phyloP scores from a whole-genome alignment of 306 rosid species.

The Lathyrus sativus region DNA sequence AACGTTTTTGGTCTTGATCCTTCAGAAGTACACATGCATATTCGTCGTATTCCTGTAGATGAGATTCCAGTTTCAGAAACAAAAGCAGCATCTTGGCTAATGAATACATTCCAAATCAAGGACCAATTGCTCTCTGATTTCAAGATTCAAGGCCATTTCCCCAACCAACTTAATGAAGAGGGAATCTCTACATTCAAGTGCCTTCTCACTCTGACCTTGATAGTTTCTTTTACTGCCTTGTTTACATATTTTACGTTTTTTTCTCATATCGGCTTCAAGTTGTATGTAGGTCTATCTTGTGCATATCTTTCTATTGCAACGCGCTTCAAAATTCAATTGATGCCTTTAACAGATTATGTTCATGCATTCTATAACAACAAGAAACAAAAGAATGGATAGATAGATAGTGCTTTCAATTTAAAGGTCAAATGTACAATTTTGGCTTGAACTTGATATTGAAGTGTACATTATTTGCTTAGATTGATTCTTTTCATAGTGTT shows the following conservation, averaged over 20 bases:
- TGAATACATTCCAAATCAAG: slow-evolving; percentile 54
- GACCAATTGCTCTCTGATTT: slow-evolving; percentile 64
- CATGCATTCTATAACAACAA: slow-evolving; percentile 49
- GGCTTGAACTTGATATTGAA: slow-evolving; percentile 34
- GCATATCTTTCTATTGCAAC: slow-evolving; percentile 78
- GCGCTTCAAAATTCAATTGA: slow-evolving; percentile 51
- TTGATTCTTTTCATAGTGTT: slow-evolving; percentile 9
- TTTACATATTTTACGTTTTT: slow-evolving; percentile 64
- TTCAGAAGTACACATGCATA: slow-evolving; percentile 88
- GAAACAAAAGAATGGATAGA: slow-evolving; percentile 43
- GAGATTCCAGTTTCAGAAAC: slow-evolving; percentile 65
- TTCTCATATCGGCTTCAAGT: slow-evolving; percentile 70
- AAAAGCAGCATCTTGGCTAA: slow-evolving; percentile 71
- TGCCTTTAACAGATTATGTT: slow-evolving; percentile 53
- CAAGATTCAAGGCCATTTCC: slow-evolving; percentile 66
- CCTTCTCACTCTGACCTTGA: slow-evolving; percentile 47
- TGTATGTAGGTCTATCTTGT: slow-evolving; percentile 73
- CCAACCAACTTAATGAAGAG: slow-evolving; percentile 51
- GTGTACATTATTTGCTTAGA: slow-evolving; percentile 28
- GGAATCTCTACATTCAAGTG: slow-evolving; percentile 63
- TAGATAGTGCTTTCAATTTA: slow-evolving; percentile 26
- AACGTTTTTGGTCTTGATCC: slow-evolving; percentile 90
- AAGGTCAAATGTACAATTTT: slow-evolving; percentile 32
- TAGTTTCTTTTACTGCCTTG: slow-evolving; percentile 56
- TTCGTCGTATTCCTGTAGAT: slow-evolving; percentile 61